These are phyloP conservation scores for Hygrophorus pudorinus DNA, from an alignment of 768 basidiomycete genomes.

Conservation along the genomic window DNA sequence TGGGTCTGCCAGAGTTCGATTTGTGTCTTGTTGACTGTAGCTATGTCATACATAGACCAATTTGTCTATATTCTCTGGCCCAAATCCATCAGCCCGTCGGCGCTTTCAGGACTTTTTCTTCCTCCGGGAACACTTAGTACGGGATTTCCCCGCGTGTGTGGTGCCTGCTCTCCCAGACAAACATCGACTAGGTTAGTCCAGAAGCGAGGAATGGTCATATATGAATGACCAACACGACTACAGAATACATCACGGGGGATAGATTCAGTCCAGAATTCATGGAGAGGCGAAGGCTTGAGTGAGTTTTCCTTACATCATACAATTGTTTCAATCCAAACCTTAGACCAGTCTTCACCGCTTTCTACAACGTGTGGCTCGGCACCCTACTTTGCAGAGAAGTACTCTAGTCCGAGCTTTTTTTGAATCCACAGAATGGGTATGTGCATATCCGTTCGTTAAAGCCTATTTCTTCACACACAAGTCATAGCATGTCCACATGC, in stretches of 20 bases:
- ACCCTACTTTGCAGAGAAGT: conserved; percentile 88
- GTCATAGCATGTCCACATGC: conserved; percentile 87
- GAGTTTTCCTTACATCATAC: conserved; percentile 20
- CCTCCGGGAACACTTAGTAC: conserved; percentile 74
- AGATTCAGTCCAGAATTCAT: conserved; percentile 96
- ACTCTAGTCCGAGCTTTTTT: conserved; percentile 91
- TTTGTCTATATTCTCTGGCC: conserved; percentile 72
- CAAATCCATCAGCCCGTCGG: conserved; percentile 67
- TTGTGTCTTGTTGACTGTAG: conserved; percentile 5
- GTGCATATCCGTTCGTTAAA: conserved; percentile 12
- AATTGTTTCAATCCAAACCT: conserved; percentile 1
- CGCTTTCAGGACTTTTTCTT: conserved; percentile 98
- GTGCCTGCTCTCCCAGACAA: conserved; percentile 95
- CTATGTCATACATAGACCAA: conserved; percentile 58
- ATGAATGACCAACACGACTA: not conserved
- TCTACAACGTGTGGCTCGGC: conserved; percentile 80
- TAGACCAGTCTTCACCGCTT: conserved; percentile 77
- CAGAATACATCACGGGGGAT: conserved; percentile 97
- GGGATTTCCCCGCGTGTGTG: conserved; percentile 96
- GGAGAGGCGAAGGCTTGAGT: conserved; percentile 87
- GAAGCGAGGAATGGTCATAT: not conserved
- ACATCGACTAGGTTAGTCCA: conserved; percentile 77
- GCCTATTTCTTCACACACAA: not conserved
- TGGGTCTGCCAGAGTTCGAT: conserved; percentile 23
- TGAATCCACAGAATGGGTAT: conserved; percentile 97